Base-by-base conservation (phyloP, 2,329 filamentous ascomycete species). In the Pyricularia sp. region DNA sequence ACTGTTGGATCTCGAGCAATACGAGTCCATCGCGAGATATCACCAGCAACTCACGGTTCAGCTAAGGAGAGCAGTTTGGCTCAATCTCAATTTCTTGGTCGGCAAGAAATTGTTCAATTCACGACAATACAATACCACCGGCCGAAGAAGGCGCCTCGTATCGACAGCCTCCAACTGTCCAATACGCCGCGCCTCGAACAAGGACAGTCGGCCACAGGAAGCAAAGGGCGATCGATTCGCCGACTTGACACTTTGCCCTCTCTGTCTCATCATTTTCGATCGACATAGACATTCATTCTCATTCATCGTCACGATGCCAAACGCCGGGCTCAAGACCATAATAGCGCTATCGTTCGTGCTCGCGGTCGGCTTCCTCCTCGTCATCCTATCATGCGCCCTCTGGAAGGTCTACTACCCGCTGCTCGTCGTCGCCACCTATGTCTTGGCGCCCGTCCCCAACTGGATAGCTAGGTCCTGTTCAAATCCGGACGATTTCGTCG, bases 271-370 rank as follows among this genome's bases (percentile, higher is more conserved):
- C 17, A 50, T 6, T n/a, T 2, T 50, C 17, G 4, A n/a, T n/a
- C 10, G 20, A 26, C n/a, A 26, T n/a, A 26, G 4, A 14, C 6
- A 28, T 28, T 30, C 59, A 64, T 64, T 23, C 59, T n/a, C 30
- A n/a, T 25, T n/a, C 28, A 33, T 73, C 71, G 71, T 77, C 81
- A 84, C 75, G 72, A 88, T 88, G 86, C 79, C 85, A 82, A 87
- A 92, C 84, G 93, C 95, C 75, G 95, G 95, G 79, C 90, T 99
- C 77, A 98, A 97, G 84, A 99, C 95, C 74, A 99, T 99, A 82
- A 99, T 99, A 81, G 93, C 92, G 73, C 92, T 99, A 75, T 98
- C 95, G 78, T 99, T 99, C 82, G 95, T 99, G 78, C 93, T 99
- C 73, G 95, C 95, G 75, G 95, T 99, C 76, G 95, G 95, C 75